Evolutionary conservation across 768 basidiomycete species (phyloP), one percentile per base, ranked within the genome.

Genomic region (Trametes gibbosa): DNA sequence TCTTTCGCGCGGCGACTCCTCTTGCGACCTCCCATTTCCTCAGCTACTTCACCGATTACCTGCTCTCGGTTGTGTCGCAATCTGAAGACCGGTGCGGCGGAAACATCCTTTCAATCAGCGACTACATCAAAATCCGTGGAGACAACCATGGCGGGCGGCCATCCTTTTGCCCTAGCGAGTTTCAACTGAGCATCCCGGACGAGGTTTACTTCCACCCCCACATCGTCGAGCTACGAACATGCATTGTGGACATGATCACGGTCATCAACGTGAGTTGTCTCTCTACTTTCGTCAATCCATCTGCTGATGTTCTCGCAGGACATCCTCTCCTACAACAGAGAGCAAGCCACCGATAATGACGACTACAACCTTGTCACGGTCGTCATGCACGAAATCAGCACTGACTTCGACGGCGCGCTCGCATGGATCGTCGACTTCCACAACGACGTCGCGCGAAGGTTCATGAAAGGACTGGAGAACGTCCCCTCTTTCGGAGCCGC

Each of bases 131-230:
- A 5, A 66, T 65, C 21, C 64, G 70, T 24, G 66, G 71, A 7
- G 58, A 68, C 17, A 69, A 66, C 35, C 53, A 61, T 17, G 72
- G 67, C 3, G 62, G 61, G 5, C 64, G 62, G 21, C 63, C 70
- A 12, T 64, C 63, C n/a, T 65, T 67, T 49, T 43, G 63, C 1
- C 58, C 63, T 3, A 42, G 55, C 34, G 61, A 63, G 17, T 75
- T 84, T 40, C 82, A 79, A 45, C 77, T 85, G 43, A 81, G 87
- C 66, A 73, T 88, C 29, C 81, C 83, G 5, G 81, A 88, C 52
- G 76, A 80, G 46, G 77, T 84, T 17, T 82, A 82, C 62, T 74
- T 82, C 43, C 76, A 89, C 66, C 74, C 81, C 14, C 70, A 62
- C 21, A 81, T 88, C 66, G 71, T 74, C 63, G 75, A 76, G 45